These are phyloP conservation scores for Aureobasidium sp. DNA, from an alignment of 2,329 filamentous ascomycete species.

Conservation along the genomic window DNA sequence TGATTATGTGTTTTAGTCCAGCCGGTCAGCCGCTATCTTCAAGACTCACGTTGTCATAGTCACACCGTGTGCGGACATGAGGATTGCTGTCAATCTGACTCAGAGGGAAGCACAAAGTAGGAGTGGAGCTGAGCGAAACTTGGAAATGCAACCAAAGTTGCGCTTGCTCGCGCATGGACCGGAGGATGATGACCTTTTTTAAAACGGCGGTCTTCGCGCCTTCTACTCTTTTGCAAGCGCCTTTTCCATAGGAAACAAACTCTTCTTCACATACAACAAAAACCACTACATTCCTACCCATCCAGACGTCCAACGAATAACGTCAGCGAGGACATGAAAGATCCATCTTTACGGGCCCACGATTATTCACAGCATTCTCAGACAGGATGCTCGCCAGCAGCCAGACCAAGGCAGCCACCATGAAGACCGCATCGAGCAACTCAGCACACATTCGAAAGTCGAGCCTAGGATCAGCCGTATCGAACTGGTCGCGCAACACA, in stretches of 20 bases:
- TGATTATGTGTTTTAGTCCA: not conserved
- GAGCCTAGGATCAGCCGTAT: not conserved
- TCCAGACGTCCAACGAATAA: not conserved
- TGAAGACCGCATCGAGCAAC: not conserved
- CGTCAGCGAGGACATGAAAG: constrained; percentile 6
- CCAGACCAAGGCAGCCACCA: constrained; percentile 5
- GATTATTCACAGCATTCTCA: constrained; percentile 5
- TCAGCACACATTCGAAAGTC: not conserved
- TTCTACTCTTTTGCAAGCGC: not conserved
- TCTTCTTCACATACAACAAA: not conserved
- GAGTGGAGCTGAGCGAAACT: not conserved
- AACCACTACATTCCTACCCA: no score
- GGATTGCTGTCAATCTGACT: not conserved
- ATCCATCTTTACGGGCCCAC: constrained; percentile 10
- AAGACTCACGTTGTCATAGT: not conserved
- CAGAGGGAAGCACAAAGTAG: not conserved
- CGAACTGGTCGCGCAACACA: constrained; percentile 2
- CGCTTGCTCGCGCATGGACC: not conserved
- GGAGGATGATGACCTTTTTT: not conserved
- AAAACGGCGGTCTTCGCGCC: not conserved
- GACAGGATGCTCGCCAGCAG: constrained; percentile 6
- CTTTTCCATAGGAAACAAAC: not conserved
- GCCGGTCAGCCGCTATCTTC: not conserved
- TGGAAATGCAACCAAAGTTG: not conserved
- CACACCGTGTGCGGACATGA: not conserved